Conservation (phyloP, 2,329 filamentous ascomycete species). For the Fusarium sarcochroum region DNA sequence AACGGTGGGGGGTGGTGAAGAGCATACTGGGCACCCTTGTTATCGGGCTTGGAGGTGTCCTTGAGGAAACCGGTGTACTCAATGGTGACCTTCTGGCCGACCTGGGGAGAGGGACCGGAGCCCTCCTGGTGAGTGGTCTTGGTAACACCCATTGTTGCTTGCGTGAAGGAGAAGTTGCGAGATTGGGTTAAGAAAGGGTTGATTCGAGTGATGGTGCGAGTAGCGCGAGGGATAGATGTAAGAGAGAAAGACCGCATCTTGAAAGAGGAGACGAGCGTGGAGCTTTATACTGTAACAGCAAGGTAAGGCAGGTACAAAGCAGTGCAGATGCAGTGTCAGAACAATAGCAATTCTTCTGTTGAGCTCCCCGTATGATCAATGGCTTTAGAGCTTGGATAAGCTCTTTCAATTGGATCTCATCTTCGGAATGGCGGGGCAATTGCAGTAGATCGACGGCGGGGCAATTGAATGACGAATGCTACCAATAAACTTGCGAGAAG, state of each 20-base stretch:
- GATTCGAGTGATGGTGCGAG: constrained; percentile 36
- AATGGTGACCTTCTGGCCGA: constrained; percentile 83
- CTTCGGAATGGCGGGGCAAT: constrained; percentile 47
- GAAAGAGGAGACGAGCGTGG: constrained; percentile 33
- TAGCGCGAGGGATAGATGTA: constrained; percentile 39
- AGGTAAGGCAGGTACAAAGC: constrained; percentile 25
- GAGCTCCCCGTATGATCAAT: constrained; percentile 42
- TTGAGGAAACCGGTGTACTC: constrained; percentile 93
- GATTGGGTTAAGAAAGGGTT: constrained; percentile 38
- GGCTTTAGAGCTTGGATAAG: constrained; percentile 39
- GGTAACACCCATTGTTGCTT: constrained; percentile 76
- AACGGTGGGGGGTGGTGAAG: too few relatives aligned
- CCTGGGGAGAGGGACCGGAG: constrained; percentile 70
- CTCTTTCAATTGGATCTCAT: constrained; percentile 42
- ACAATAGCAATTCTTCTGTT: constrained; percentile 36
- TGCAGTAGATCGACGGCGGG: constrained; percentile 33
- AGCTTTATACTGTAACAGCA: constrained; percentile 37
- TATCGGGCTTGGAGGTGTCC: constrained; percentile 71
- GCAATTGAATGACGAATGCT: constrained; percentile 45
- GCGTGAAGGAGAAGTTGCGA: constrained; percentile 40
- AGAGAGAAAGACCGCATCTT: constrained; percentile 41
- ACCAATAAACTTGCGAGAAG: constrained; percentile 41
- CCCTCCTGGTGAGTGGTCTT: constrained; percentile 77
- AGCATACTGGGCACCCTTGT: constrained; percentile 81
- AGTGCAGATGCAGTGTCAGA: constrained; percentile 31